A percentile compares a stretch with the other conserved stretches of the same genome.
Evolutionary conservation across 805 yeast species (phyloP).

Genomic region (Wickerhamomyces mucosus): DNA sequence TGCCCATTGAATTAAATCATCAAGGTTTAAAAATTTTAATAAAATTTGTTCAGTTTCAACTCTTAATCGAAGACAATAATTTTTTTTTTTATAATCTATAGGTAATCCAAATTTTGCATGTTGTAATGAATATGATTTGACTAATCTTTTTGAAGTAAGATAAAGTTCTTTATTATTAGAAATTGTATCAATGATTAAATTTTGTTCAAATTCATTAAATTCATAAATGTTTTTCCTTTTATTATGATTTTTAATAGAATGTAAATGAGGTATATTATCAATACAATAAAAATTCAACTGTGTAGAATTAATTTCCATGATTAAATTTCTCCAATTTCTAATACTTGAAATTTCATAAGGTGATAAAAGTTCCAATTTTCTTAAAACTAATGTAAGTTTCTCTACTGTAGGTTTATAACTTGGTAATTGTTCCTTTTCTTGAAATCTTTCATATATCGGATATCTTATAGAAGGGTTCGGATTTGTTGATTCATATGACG

Average conservation of each 20-base stretch:
- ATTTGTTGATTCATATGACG: background rate
- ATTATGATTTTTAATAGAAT: constrained; percentile 21
- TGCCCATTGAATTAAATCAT: constrained; percentile 73
- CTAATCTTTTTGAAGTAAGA: constrained; percentile 22
- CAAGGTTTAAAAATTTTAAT: constrained; percentile 50
- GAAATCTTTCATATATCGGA: constrained; percentile 26
- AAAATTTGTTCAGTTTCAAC: constrained; percentile 79
- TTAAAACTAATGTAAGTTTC: constrained; percentile 42
- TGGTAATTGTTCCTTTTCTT: constrained; percentile 37
- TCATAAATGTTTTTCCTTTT: constrained; percentile 16
- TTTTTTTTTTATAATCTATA: constrained; percentile 65
- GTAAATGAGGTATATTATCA: constrained; percentile 23
- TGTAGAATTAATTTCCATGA: constrained; percentile 77
- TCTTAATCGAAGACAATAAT: constrained; percentile 63
- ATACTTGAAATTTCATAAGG: constrained; percentile 65
- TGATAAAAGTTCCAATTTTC: constrained; percentile 68
- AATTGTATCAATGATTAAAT: constrained; percentile 13
- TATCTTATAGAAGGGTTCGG: constrained; percentile 10
- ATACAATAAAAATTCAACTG: constrained; percentile 62
- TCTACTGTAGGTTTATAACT: constrained; percentile 55
- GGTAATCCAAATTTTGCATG: constrained; percentile 81
- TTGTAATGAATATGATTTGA: constrained; percentile 73
- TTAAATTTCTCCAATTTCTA: constrained; percentile 61
- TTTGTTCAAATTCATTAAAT: constrained; percentile 19
- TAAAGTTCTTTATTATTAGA: constrained; percentile 8